phyloP scores from a whole-genome alignment of 2,329 filamentous ascomycete species.

The Fusarium sp. region DNA sequence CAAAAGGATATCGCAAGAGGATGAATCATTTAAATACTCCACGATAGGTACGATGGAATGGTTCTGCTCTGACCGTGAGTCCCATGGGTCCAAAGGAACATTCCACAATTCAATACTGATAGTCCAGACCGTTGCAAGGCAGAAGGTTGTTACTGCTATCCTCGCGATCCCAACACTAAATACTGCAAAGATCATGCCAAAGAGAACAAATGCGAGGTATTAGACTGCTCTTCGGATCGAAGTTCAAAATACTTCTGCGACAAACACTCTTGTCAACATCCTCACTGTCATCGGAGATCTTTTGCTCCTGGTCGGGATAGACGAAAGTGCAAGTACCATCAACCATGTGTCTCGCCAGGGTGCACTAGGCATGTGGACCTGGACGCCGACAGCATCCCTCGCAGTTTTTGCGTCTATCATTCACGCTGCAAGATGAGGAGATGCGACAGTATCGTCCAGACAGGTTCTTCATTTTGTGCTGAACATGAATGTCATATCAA shows the following conservation, averaged over 20 bases:
- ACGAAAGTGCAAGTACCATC: constrained; percentile 25
- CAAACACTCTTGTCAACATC: constrained; percentile 13
- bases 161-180: neutral
- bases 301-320: neutral
- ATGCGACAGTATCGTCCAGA: constrained; percentile 19
- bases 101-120: neutral
- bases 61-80: constrained; percentile 29
- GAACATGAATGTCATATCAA: constrained; percentile 27
- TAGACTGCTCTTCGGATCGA: constrained; percentile 9
- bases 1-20: neutral
- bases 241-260: constrained; percentile 8
- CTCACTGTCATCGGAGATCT: neutral
- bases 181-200: constrained; percentile 22
- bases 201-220: neutral
- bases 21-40: neutral
- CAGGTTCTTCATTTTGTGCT: constrained; percentile 14
- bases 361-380: constrained; percentile 10
- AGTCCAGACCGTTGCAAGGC: constrained; percentile 15
- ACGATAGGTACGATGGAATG: neutral
- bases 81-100: rapidly evolving
- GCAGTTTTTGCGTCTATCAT: constrained; percentile 26
- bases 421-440: constrained; percentile 11
- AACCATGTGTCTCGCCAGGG: constrained; percentile 20
- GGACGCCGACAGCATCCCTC: neutral
- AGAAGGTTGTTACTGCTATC: constrained; percentile 8